Percentiles rank a stretch among this genome's conserved stretches.
phyloP scores from a whole-genome alignment of 1,139 yeast species.

The Hansenula lynferdii region DNA sequence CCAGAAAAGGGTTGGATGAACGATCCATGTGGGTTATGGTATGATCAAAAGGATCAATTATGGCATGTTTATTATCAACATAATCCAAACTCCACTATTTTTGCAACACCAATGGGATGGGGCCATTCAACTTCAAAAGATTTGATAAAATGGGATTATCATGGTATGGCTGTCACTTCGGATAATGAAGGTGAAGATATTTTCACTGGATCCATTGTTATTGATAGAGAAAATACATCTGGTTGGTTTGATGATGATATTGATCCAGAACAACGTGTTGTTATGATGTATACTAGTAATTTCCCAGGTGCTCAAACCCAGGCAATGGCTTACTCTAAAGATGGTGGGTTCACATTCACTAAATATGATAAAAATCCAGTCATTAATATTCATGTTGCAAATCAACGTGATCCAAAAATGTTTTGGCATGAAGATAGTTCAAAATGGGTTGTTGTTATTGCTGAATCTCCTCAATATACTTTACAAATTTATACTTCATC shows the following conservation, averaged over 20 bases:
- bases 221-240: constrained; percentile 31
- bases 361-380: constrained; percentile 30
- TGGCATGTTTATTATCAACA: constrained; percentile 32
- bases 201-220: constrained; percentile 32
- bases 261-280: constrained; percentile 27
- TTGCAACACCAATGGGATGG: constrained; percentile 30
- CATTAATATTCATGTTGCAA: constrained; percentile 24
- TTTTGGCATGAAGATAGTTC: constrained; percentile 29
- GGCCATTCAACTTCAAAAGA: constrained; percentile 33
- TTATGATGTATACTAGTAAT: constrained; percentile 32
- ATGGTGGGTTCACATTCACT: constrained; percentile 32
- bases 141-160: constrained; percentile 28
- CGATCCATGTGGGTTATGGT: constrained; percentile 26
- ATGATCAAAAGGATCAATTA: constrained; percentile 17
- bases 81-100: constrained; percentile 26
- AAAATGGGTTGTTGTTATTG: constrained; percentile 33
- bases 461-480: constrained; percentile 29
- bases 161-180: constrained; percentile 28
- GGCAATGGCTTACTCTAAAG: constrained; percentile 29
- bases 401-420: constrained; percentile 37
- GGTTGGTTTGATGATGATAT: constrained; percentile 27
- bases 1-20: constrained; percentile 25
- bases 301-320: constrained; percentile 26
- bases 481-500: constrained; percentile 29
- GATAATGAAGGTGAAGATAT: constrained; percentile 24